A percentile compares a stretch with the other conserved stretches of the same genome.
Conservation (phyloP, 352 stramenopile species). For the Phytopythium cucurbitacearum region DNA sequence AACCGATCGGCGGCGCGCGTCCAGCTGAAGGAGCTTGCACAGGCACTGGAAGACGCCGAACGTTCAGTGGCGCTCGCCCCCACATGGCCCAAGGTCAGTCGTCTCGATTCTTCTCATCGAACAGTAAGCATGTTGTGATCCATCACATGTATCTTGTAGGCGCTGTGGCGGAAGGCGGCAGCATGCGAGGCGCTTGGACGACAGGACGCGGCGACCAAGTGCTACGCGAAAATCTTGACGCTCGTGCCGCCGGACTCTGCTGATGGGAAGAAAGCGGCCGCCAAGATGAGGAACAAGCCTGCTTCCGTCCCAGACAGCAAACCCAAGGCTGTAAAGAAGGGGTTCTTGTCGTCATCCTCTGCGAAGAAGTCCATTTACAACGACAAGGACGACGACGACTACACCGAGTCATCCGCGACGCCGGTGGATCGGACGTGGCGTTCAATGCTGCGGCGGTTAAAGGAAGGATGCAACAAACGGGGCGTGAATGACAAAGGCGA, state of each 20-base stretch:
- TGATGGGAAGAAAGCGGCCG: slow-evolving; percentile 47
- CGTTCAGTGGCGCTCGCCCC: slow-evolving; percentile 72
- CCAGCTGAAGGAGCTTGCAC: slow-evolving; percentile 62
- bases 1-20: slow-evolving; percentile 88
- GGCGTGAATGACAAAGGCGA: slow-evolving; percentile 56
- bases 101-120: background rate
- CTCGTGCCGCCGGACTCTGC: slow-evolving; percentile 40
- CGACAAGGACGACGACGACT: slow-evolving; percentile 51
- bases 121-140: background rate
- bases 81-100: slow-evolving; percentile 82
- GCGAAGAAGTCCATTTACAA: slow-evolving; percentile 41
- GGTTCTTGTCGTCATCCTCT: slow-evolving; percentile 30
- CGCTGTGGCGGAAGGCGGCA: slow-evolving; percentile 63
- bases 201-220: slow-evolving; percentile 54
- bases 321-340: slow-evolving; percentile 24
- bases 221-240: slow-evolving; percentile 69
- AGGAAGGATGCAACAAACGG: slow-evolving; percentile 43
- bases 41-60: slow-evolving; percentile 84
- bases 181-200: slow-evolving; percentile 67
- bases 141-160: slow-evolving; percentile 61
- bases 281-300: slow-evolving; percentile 30
- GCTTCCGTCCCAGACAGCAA: slow-evolving; percentile 7
- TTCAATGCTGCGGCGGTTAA: slow-evolving; percentile 58
- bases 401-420: slow-evolving; percentile 17
- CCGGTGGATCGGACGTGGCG: slow-evolving; percentile 47